Percentiles rank a stretch among this genome's conserved stretches.
phyloP scores from a whole-genome alignment of 2,329 filamentous ascomycete species.

The Fusarium sp. region DNA sequence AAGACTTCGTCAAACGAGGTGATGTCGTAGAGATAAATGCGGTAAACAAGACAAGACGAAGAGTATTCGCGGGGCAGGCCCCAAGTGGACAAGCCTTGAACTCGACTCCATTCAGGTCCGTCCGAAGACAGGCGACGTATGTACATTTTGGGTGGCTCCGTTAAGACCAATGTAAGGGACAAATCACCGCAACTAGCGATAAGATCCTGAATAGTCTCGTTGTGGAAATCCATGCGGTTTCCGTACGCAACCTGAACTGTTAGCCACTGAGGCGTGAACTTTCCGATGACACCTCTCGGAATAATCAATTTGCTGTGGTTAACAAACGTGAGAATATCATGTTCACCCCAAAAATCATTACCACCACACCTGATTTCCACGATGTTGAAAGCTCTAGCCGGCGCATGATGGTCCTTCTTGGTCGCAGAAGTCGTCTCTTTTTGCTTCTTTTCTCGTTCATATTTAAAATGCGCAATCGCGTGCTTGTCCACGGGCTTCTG shows the following conservation, averaged over 20 bases:
- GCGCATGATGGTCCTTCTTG: constrained; percentile 32
- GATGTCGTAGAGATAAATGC: constrained; percentile 38
- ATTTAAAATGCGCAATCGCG: constrained; percentile 44
- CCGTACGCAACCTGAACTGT: constrained; percentile 2
- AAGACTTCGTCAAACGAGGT: constrained; percentile 13
- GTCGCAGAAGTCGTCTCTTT: constrained; percentile 8
- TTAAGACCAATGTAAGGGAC: constrained; percentile 62
- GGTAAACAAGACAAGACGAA: constrained; percentile 60
- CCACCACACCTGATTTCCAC: constrained; percentile 58
- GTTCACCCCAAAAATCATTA: constrained; percentile 53
- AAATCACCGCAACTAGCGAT: constrained; percentile 51
- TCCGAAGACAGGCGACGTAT: neutral
- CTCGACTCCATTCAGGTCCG: constrained; percentile 43
- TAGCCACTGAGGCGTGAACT: constrained; percentile 32
- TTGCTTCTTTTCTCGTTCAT: constrained; percentile 45
- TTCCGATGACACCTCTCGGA: neutral
- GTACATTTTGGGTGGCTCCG: constrained; percentile 63
- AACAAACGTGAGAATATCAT: constrained; percentile 55
- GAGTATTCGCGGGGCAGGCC: constrained; percentile 6
- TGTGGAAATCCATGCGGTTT: constrained; percentile 59
- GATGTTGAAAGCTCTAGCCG: constrained; percentile 35
- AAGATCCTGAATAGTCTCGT: constrained; percentile 60
- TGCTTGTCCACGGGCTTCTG: constrained; percentile 46
- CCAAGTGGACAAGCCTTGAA: constrained; percentile 44
- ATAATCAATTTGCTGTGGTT: constrained; percentile 50